phyloP scores from a whole-genome alignment of 805 yeast genomes.

The Ogataea philodendri region DNA sequence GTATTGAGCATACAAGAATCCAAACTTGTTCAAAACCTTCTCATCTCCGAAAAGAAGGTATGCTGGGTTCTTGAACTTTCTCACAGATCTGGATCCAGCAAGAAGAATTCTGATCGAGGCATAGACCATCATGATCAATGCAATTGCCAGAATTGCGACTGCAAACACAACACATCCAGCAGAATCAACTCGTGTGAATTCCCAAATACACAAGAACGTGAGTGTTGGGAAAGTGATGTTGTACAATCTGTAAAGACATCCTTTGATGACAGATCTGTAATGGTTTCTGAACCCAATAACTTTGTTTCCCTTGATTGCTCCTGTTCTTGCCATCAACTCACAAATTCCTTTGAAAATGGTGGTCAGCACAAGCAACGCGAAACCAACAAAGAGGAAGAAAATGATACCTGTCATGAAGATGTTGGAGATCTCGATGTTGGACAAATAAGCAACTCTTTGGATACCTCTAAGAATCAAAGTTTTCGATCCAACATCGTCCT shows the following conservation, averaged over 20 bases:
- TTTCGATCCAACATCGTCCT: constrained; percentile 60
- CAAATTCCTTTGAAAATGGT: constrained; percentile 65
- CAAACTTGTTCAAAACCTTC: constrained; percentile 77
- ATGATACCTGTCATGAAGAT: constrained; percentile 84
- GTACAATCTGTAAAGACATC: constrained; percentile 80
- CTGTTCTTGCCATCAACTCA: constrained; percentile 60
- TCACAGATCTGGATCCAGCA: constrained; percentile 70
- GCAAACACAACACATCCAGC: constrained; percentile 83
- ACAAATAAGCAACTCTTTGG: constrained; percentile 82
- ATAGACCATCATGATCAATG: constrained; percentile 58
- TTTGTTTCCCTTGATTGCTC: constrained; percentile 58
- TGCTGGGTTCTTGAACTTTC: constrained; percentile 85
- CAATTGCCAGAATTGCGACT: constrained; percentile 58
- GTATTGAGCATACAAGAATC: constrained; percentile 89
- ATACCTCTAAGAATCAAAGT: constrained; percentile 86
- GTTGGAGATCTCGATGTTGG: constrained; percentile 82
- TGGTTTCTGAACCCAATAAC: constrained; percentile 75
- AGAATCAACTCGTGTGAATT: constrained; percentile 79
- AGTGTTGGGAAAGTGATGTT: constrained; percentile 87
- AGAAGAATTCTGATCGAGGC: constrained; percentile 73
- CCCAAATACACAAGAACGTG: constrained; percentile 81
- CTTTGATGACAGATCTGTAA: constrained; percentile 85
- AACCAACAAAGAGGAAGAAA: constrained; percentile 76
- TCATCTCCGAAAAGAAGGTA: constrained; percentile 85
- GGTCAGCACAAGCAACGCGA: constrained; percentile 53